Conservation (phyloP, 129 eudicot species). For the Daucus carota region DNA sequence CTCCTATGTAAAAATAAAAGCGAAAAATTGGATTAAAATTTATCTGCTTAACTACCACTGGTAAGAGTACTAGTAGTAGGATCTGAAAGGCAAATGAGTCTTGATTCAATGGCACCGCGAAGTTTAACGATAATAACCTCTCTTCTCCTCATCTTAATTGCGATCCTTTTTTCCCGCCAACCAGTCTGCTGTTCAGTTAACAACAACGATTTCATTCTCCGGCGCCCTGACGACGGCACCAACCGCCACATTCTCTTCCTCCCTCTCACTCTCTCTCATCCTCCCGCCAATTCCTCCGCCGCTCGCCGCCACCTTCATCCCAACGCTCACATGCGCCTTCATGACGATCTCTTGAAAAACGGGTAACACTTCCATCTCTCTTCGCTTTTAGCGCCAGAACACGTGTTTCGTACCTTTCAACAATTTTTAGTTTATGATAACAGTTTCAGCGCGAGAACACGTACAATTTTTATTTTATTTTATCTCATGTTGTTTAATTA, state of each 20-base stretch:
- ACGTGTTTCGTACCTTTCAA: too few relatives aligned
- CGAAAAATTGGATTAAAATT: too few relatives aligned
- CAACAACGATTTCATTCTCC: slow-evolving; percentile 8
- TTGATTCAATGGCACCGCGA: not conserved
- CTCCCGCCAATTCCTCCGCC: slow-evolving; percentile 18
- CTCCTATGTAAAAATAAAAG: too few relatives aligned
- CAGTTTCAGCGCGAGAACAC: not conserved
- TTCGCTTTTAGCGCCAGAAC: not conserved
- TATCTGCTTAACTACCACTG: too few relatives aligned
- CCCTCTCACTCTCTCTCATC: slow-evolving; percentile 46
- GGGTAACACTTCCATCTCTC: slow-evolving; percentile 34
- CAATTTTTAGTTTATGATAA: not conserved
- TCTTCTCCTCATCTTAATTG: not conserved
- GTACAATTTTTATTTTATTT: not conserved
- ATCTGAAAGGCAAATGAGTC: not conserved
- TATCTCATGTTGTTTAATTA: too few relatives aligned
- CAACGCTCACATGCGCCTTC: slow-evolving; percentile 79
- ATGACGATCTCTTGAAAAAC: slow-evolving; percentile 82
- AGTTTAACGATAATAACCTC: not conserved
- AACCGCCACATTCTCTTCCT: slow-evolving; percentile 44
- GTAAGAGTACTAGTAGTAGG: not conserved
- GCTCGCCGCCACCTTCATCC: slow-evolving; percentile 52
- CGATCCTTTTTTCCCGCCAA: slow-evolving; percentile 6
- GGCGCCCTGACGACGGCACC: slow-evolving; percentile 18
- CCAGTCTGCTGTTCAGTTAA: not conserved